Evolutionary conservation across 108 stramenopile genomes (phyloP), one percentile per base, ranked within the genome.

Genomic region (Conticribra guillardii): DNA sequence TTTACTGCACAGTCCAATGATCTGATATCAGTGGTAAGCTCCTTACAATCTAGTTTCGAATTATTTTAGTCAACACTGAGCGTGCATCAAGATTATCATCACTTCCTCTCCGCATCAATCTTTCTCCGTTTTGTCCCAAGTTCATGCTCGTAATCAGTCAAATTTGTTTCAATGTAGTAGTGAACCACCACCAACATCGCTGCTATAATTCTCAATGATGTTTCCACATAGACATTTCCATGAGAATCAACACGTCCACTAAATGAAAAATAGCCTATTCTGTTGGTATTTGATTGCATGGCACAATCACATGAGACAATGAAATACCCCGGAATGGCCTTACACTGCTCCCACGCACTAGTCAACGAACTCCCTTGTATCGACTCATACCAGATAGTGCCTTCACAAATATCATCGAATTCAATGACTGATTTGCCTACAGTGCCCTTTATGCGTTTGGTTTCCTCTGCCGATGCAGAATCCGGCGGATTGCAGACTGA

Each of bases 171-270:
- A 11, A 41, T 41, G 37, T 41, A 41, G 11, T 9, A 41, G 37
- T 41, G 37, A 5, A 62, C 46, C 23, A 62, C 61, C 23, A 62
- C 61, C 29, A 62, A 45, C 61, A 62, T 62, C 46, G 61, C 61
- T 0, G 61, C 61, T 46, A 47, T 26, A 16, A 62, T 17, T 47
- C 61, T 32, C 2, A 45, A 47, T 27, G 24, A 46, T 15, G 61
- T 62, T 47, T 62, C 46, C 23, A 49, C 16, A 7, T 23, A 41
- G 24, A 62, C n/a, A 27, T 27, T 46, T 1, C 61, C 61, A 1
- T 62, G 26, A 28, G 4, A 23, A 3, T 48, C 44, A 27, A 44
- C 24, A 23, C 61, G 27, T 27, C 61, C 41, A 44, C 61, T 46
- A 47, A 46, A 62, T 2, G 61, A 62, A 49, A 62, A 30, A 19